A percentile compares a stretch with the other conserved stretches of the same genome.
Conservation (phyloP, 306 rosid genomes). For the Lagenaria siceraria region DNA sequence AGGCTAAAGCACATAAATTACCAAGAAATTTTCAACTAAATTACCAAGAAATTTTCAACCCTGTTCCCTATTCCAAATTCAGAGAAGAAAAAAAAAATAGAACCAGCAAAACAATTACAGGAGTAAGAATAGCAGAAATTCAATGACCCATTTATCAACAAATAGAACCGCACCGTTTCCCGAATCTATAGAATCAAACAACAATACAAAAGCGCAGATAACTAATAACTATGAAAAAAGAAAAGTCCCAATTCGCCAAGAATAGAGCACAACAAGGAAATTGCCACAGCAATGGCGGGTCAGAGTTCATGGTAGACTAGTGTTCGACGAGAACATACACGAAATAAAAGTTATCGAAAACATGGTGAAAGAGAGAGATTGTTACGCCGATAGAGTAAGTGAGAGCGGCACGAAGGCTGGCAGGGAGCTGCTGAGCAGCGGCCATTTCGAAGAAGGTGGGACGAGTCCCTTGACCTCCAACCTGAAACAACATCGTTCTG, state of each 20-base stretch:
- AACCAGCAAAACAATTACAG: not conserved
- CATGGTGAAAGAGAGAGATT: not conserved
- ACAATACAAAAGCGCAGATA: not conserved
- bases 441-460: constrained; percentile 99
- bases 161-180: not conserved
- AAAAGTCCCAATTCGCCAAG: not conserved
- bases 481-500: constrained; percentile 76
- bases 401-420: constrained; percentile 84
- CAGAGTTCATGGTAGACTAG: not conserved
- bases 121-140: not conserved
- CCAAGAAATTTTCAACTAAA: not conserved
- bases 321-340: not conserved
- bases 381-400: constrained; percentile 78
- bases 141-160: not conserved
- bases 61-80: not conserved
- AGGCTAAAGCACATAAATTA: not conserved
- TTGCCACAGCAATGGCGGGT: not conserved
- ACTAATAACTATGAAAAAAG: not conserved
- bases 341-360: not conserved
- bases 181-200: not conserved
- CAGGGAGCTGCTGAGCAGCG: constrained; percentile 91
- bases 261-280: not conserved
- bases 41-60: not conserved
- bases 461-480: constrained; percentile 89
- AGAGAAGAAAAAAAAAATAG: not conserved